Evolutionary conservation across 371 early-diverging fungal species (phyloP).

Genomic region (Zychaea mexicana): DNA sequence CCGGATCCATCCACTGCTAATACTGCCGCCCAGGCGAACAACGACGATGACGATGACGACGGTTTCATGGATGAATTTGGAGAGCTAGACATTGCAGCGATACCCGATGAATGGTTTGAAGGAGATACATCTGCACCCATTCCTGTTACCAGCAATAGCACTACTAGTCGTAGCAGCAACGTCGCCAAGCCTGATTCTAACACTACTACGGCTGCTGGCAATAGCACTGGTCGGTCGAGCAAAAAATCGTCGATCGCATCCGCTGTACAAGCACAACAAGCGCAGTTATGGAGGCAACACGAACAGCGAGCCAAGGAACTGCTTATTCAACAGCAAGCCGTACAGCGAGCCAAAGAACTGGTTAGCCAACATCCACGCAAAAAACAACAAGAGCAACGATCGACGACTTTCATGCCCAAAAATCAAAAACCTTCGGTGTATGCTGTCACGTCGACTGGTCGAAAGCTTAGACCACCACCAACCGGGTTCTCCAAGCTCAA

Average conservation of each 20-base stretch:
- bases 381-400: constrained; percentile 5
- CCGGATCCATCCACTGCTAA: background rate
- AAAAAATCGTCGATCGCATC: constrained; percentile 3
- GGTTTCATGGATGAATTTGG: constrained; percentile 24
- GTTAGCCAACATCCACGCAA: background rate
- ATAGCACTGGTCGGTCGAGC: background rate
- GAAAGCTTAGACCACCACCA: constrained; percentile 37
- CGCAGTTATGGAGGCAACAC: background rate
- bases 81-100: constrained; percentile 39
- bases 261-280: background rate
- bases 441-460: constrained; percentile 47
- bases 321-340: background rate
- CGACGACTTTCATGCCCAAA: background rate
- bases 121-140: background rate
- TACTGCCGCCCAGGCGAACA: background rate
- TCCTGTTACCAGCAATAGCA: background rate
- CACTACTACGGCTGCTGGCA: background rate
- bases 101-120: constrained; percentile 45
- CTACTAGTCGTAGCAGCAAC: too few species aligned
- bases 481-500: constrained; percentile 48
- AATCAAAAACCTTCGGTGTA: constrained; percentile 23
- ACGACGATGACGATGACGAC: constrained; percentile 4
- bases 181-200: background rate
- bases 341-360: background rate
- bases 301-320: background rate